Percentiles rank a stretch among this genome's conserved stretches.
These are phyloP conservation scores for Arthromyces matolae DNA, from an alignment of 768 basidiomycete genomes.

Conservation along the genomic window DNA sequence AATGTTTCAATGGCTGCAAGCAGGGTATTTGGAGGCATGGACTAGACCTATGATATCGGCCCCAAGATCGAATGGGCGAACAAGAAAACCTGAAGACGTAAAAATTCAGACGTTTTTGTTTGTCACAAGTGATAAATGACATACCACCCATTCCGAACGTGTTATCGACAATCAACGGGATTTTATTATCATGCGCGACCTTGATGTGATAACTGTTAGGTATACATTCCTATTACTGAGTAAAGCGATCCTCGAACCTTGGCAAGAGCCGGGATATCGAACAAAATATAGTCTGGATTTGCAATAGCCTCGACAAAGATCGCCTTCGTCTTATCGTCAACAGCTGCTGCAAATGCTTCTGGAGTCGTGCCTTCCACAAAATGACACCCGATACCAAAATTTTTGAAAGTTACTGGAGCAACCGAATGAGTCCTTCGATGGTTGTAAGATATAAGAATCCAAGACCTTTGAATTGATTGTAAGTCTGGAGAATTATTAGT, in stretches of 20 bases:
- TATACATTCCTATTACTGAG: background rate
- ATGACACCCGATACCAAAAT: slow-evolving; percentile 60
- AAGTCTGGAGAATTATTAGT: slow-evolving; percentile 40
- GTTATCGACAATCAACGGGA: slow-evolving; percentile 81
- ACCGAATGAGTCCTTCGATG: background rate
- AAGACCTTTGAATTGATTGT: slow-evolving; percentile 66
- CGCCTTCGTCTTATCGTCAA: slow-evolving; percentile 76
- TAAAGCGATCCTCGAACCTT: slow-evolving; percentile 42
- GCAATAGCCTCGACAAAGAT: slow-evolving; percentile 75
- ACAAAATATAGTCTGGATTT: slow-evolving; percentile 72
- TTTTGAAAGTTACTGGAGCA: slow-evolving; percentile 56
- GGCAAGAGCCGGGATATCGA: slow-evolving; percentile 64
- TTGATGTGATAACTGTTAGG: slow-evolving; percentile 20
- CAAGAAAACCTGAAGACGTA: slow-evolving; percentile 46
- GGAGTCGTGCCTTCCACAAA: slow-evolving; percentile 58
- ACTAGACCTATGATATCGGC: slow-evolving; percentile 72
- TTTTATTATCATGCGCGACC: slow-evolving; percentile 67
- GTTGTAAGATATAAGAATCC: slow-evolving; percentile 3
- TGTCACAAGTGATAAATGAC: background rate
- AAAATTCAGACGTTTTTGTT: slow-evolving; percentile 16
- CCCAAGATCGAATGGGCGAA: slow-evolving; percentile 67
- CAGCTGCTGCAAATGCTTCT: slow-evolving; percentile 57
- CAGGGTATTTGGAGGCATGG: no score
- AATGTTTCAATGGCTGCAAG: background rate
- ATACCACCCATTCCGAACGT: slow-evolving; percentile 71